A percentile compares a stretch with the other conserved stretches of the same genome.
phyloP scores from a whole-genome alignment of 2,329 filamentous ascomycete genomes.

The Diaporthe velutina region DNA sequence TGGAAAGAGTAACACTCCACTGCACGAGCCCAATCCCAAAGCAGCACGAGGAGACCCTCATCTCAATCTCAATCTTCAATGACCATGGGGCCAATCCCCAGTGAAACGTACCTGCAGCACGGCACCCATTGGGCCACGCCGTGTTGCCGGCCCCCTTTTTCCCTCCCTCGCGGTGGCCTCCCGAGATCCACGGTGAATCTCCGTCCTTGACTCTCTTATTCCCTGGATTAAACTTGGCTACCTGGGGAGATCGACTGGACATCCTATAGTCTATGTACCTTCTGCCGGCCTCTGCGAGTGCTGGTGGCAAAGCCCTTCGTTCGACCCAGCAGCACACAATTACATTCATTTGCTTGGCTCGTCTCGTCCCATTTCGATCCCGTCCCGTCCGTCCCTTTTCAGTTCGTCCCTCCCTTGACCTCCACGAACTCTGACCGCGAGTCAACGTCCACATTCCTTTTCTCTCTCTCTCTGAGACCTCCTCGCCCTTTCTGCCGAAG shows the following conservation, averaged over 20 bases:
- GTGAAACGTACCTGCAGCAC: constrained; percentile 29
- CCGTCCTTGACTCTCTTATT: constrained; percentile 14
- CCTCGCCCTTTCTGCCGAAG: neutral
- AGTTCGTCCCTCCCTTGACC: neutral
- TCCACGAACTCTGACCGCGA: neutral
- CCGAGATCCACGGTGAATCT: constrained; percentile 33
- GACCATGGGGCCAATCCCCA: constrained; percentile 22
- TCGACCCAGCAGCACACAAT: neutral
- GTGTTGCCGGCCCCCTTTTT: constrained; percentile 31
- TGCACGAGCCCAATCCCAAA: constrained; percentile 22
- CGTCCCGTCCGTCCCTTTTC: constrained; percentile 22
- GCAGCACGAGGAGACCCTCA: constrained; percentile 26
- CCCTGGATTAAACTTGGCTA: constrained; percentile 1
- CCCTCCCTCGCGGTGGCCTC: constrained; percentile 13
- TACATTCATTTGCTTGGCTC: constrained; percentile 27
- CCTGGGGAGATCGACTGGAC: constrained; percentile 13
- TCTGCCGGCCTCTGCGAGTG: neutral
- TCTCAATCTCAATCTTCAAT: constrained; percentile 30
- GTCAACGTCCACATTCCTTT: constrained; percentile 15
- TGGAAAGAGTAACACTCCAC: constrained; percentile 22
- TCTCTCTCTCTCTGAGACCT: neutral
- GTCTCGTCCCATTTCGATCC: constrained; percentile 12
- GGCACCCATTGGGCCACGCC: constrained; percentile 23
- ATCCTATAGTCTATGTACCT: neutral
- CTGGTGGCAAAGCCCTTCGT: constrained; percentile 22